Base-by-base conservation (phyloP, 331 rosid species). In the Arachis monticola region DNA sequence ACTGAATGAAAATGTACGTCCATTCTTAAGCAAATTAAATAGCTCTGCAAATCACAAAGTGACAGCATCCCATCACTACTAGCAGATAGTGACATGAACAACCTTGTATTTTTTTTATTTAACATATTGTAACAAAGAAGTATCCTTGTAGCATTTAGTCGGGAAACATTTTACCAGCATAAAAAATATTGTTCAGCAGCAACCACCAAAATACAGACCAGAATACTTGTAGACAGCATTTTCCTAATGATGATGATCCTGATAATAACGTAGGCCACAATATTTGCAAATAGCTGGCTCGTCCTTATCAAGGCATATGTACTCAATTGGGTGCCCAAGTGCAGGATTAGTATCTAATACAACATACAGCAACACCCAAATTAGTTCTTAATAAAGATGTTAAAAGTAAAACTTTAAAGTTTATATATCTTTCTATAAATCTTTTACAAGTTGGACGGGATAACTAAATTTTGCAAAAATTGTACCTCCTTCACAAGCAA, bases 401-500 rank as follows among this genome's bases (percentile, higher is more conserved):
- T 35, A 38, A 1, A 3, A 3, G 75, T 5, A 7, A 71, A 72
- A 70, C 58, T 9, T 27, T n/a, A 35, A 59, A 60, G 44, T 40
- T 55, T 60, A 67, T 57, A 71, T 31, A 11, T 59, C 51, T 65
- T 45, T 46, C 12, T 17, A 51, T 47, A 3, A 74, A 65, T 48
- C 53, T 48, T 13, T 17, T 64, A 42, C 14, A 68, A 38, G 17
- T 27, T 5, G 53, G 64, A 65, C 11, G 47, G 41, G 27, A 70
- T n/a, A 51, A 55, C 10, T 70, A 47, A 75, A 56, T 44, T 72
- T 44, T n/a, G 63, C 64, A 64, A 81, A 66, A 62, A 27, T 10
- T n/a, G n/a, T 79, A 94, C 99, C 99, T 85, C 99, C 97, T 83
- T 88, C 99, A 76, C 97, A 94, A 51, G 97, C 96, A 86, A 88